A percentile compares a stretch with the other conserved stretches of the same genome.
Conservation (phyloP, 164 flowering plant genomes). For the Umbellularia californica region DNA sequence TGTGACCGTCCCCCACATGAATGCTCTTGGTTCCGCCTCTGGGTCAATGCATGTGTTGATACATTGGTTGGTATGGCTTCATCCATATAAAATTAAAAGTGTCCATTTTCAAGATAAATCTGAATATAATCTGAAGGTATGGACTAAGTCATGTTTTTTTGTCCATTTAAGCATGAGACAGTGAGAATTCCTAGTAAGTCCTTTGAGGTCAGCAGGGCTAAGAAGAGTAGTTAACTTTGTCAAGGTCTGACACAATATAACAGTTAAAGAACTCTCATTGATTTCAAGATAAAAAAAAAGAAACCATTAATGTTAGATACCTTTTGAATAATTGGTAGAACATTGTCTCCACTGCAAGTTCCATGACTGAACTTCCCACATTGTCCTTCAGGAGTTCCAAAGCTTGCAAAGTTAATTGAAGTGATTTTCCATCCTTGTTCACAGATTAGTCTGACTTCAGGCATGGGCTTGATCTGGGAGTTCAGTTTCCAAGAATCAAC, state of each 20-base stretch:
- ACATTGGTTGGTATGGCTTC: too few relatives aligned
- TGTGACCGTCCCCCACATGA: too few relatives aligned
- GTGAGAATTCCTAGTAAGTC: too few relatives aligned
- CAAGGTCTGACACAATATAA: background rate
- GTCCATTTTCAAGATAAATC: too few relatives aligned
- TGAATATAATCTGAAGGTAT: too few relatives aligned
- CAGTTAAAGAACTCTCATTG: background rate
- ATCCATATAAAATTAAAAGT: too few relatives aligned
- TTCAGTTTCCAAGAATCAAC: constrained; percentile 36
- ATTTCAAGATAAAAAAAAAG: background rate
- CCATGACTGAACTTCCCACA: constrained; percentile 47
- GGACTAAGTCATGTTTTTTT: too few relatives aligned
- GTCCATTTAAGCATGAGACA: too few relatives aligned
- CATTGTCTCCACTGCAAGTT: constrained; percentile 33
- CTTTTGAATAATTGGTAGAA: constrained; percentile 28
- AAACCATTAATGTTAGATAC: constrained; percentile 16
- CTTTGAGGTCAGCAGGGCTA: too few relatives aligned
- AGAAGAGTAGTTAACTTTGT: background rate
- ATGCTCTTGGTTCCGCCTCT: too few relatives aligned
- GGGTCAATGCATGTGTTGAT: too few relatives aligned
- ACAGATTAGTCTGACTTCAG: constrained; percentile 43
- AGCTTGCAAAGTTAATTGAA: constrained; percentile 53
- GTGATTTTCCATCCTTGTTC: constrained; percentile 41
- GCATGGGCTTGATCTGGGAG: constrained; percentile 17
- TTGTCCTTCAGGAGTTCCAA: constrained; percentile 50